A percentile compares a stretch with the other conserved stretches of the same genome.
These are phyloP conservation scores for Solanum rostratum DNA, from an alignment of 257 asterid species.

Conservation along the genomic window DNA sequence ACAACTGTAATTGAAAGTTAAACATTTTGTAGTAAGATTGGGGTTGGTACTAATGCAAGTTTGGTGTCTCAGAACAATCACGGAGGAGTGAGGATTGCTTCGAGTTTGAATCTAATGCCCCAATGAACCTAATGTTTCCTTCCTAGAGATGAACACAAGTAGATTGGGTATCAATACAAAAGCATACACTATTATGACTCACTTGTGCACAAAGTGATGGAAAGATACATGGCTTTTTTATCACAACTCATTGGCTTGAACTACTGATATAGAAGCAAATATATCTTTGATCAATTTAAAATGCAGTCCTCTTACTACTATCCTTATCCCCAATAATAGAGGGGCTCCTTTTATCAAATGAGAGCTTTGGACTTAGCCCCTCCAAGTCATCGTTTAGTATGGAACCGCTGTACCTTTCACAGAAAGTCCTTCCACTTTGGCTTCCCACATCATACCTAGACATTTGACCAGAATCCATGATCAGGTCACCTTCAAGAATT, in stretches of 20 bases:
- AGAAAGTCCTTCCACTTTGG: conserved; percentile 53
- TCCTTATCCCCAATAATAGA: conserved; percentile 17
- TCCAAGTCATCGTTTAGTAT: conserved; percentile 16
- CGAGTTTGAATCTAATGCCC: no score
- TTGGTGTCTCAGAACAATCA: background rate
- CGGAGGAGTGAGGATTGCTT: no score
- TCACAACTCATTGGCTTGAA: background rate
- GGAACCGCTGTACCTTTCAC: conserved; percentile 22
- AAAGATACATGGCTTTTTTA: background rate
- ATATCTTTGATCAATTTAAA: background rate
- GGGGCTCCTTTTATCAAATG: conserved; percentile 16
- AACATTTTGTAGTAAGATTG: no score
- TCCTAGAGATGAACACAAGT: background rate
- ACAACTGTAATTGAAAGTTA: no score
- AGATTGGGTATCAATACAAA: background rate
- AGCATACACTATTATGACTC: background rate
- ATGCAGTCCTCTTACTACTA: conserved; percentile 3
- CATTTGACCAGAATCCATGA: conserved; percentile 45
- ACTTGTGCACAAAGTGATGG: background rate
- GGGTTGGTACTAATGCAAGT: no score
- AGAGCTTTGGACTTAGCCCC: conserved; percentile 37
- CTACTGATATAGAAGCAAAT: background rate
- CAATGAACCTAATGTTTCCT: background rate
- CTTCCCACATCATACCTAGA: conserved; percentile 49
- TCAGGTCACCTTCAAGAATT: conserved; percentile 69